Evolutionary conservation across 768 basidiomycete genomes (phyloP), one percentile per base, ranked within the genome.

Genomic region (Exsudoporus frostii): DNA sequence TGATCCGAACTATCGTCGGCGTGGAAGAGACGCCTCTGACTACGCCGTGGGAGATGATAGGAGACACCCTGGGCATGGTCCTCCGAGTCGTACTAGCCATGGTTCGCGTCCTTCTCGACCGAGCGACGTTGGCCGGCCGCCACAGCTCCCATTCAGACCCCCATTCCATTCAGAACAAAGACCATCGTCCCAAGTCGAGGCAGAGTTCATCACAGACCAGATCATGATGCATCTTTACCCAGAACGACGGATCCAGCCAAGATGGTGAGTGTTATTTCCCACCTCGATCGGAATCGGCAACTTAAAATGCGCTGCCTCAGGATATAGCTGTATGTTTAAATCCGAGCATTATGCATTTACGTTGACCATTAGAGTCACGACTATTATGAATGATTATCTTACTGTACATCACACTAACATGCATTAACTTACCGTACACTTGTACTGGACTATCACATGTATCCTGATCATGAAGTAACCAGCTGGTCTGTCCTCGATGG

Each of bases 151-250:
- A 8, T 27, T 7, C 17, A 57, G 55, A 42, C 48, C 51, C 17
- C 59, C 58, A 2, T 62, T 62, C 1, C 41, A 56, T 14, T 24
- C 46, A 6, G 48, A 22, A 4, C 54, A 64, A 27, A 54, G 64
- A 39, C 55, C 64, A 3, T 52, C 64, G 20, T 57, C 68, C 13
- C 65, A 71, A 43, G 68, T 64, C 50, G 62, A 70, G 51, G 59
- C 66, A 14, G 68, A 71, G 54, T 70, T 56, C 51, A 64, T 61
- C 33, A 62, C 68, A 2, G 68, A 70, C 55, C 70, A 71, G 48
- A 71, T 71, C 41, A 60, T 70, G 65, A 70, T 70, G 68, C 55
- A 66, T 36, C 58, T 70, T 11, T 71, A 71, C 39, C 68, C 68
- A 25, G 68, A 70, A 55, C 67, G 56, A 55, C 51, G 54, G 25